Evolutionary conservation across 352 stramenopile genomes (phyloP).

Genomic region (Phytophthora hybrid): DNA sequence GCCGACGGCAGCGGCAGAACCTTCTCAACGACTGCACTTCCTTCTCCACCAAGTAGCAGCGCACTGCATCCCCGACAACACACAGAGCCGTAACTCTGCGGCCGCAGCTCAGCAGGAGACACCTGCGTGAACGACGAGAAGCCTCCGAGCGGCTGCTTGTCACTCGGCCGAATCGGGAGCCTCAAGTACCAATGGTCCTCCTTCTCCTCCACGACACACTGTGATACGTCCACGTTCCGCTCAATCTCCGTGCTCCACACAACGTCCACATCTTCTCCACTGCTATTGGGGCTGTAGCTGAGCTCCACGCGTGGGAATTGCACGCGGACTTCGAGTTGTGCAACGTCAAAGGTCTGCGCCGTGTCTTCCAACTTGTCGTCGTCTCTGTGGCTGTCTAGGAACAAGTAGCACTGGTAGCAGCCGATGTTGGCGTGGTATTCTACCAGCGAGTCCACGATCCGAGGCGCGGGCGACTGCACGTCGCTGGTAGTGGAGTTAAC

Average conservation of each 20-base stretch:
- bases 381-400: conserved; percentile 23
- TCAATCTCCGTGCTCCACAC: conserved; percentile 70
- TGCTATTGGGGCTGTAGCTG: neutral
- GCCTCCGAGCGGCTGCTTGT: conserved; percentile 58
- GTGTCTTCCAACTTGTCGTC: neutral
- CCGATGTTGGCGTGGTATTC: conserved; percentile 88
- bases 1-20: conserved; percentile 77
- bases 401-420: conserved; percentile 83
- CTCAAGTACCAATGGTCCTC: conserved; percentile 74
- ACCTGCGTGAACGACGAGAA: conserved; percentile 72
- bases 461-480: conserved; percentile 12
- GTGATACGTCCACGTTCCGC: conserved; percentile 52
- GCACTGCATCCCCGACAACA: conserved; percentile 54
- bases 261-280: conserved; percentile 8
- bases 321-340: conserved; percentile 42
- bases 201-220: conserved; percentile 49
- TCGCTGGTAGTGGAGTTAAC: neutral
- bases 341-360: conserved; percentile 26
- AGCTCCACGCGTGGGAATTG: conserved; percentile 53
- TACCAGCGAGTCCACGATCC: conserved; percentile 51
- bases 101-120: conserved; percentile 47
- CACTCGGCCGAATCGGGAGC: conserved; percentile 55
- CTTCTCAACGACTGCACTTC: conserved; percentile 46
- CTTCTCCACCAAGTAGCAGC: conserved; percentile 10
- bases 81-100: conserved; percentile 53